These are phyloP conservation scores for Populus alba DNA, from an alignment of 345 rosid species.

Conservation along the genomic window DNA sequence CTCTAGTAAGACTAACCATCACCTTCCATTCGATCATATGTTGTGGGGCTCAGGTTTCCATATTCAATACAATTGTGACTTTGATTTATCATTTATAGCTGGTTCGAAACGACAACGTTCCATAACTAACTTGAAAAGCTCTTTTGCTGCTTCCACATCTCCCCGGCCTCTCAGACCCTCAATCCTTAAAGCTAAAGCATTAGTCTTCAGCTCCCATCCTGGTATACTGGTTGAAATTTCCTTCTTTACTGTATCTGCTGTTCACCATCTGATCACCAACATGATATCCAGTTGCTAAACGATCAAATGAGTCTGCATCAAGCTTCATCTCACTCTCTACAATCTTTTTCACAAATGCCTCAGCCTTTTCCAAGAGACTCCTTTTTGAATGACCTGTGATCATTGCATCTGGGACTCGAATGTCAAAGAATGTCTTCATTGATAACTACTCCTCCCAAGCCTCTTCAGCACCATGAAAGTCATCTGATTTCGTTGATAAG, in stretches of 20 bases:
- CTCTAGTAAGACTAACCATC: too few relatives aligned
- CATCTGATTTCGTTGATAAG: not conserved
- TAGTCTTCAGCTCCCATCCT: constrained; percentile 1
- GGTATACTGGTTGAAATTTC: not conserved
- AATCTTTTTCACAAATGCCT: not conserved
- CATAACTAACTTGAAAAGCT: constrained; percentile 1
- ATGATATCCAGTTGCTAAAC: constrained; percentile 7
- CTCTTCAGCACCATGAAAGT: not conserved
- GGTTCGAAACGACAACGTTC: not conserved
- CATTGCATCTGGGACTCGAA: not conserved
- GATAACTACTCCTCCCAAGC: not conserved
- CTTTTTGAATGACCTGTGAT: not conserved
- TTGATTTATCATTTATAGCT: not conserved
- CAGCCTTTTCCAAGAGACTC: not conserved
- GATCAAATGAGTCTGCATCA: not conserved
- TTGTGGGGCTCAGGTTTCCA: not conserved
- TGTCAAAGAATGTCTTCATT: not conserved
- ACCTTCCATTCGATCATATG: not conserved
- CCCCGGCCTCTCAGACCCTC: constrained; percentile 19
- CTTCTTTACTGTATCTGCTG: constrained; percentile 21
- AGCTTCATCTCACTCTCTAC: not conserved
- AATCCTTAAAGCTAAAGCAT: constrained; percentile 9
- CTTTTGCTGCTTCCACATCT: constrained; percentile 12
- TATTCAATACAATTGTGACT: too few relatives aligned
- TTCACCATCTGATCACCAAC: constrained; percentile 5